phyloP scores from a whole-genome alignment of 2,329 filamentous ascomycete genomes.

The Aureobasidium namibiae region DNA sequence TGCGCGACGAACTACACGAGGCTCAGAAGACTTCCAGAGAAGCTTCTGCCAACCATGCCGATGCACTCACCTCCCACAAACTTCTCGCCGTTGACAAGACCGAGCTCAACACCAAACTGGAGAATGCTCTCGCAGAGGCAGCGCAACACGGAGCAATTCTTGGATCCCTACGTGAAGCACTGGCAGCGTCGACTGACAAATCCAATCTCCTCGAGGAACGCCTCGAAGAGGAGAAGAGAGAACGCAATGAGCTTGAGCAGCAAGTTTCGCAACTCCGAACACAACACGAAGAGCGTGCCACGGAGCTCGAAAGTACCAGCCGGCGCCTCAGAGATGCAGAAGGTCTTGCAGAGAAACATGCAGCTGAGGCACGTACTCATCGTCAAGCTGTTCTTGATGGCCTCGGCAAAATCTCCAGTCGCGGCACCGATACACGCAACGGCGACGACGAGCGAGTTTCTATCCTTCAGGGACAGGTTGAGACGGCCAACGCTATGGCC shows the following conservation, averaged over 20 bases:
- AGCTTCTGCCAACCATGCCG: slow-evolving; percentile 66
- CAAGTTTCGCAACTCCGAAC: slow-evolving; percentile 68
- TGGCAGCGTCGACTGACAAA: slow-evolving; percentile 71
- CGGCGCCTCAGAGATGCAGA: slow-evolving; percentile 77
- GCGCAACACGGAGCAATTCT: slow-evolving; percentile 66
- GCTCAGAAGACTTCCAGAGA: slow-evolving; percentile 71
- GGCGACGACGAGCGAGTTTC: slow-evolving; percentile 57
- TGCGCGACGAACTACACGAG: slow-evolving; percentile 78
- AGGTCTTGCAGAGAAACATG: slow-evolving; percentile 78
- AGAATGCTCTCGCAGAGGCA: slow-evolving; percentile 57
- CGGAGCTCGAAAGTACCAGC: slow-evolving; percentile 66
- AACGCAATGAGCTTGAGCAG: slow-evolving; percentile 65
- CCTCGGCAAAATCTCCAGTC: slow-evolving; percentile 62
- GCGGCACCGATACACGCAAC: slow-evolving; percentile 43
- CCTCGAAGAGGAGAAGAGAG: slow-evolving; percentile 71
- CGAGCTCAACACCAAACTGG: slow-evolving; percentile 61
- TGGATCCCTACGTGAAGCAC: slow-evolving; percentile 65
- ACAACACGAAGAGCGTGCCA: slow-evolving; percentile 72
- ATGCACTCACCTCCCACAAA: slow-evolving; percentile 66
- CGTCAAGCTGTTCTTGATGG: slow-evolving; percentile 74
- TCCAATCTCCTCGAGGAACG: slow-evolving; percentile 68
- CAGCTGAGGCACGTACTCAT: slow-evolving; percentile 78
- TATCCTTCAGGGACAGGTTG: slow-evolving; percentile 72
- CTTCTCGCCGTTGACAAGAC: slow-evolving; percentile 80
- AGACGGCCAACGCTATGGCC: slow-evolving; percentile 68